A percentile compares a stretch with the other conserved stretches of the same genome.
These are phyloP conservation scores for Spergularia bocconei DNA, from an alignment of 148 eudicot genomes.

Conservation along the genomic window DNA sequence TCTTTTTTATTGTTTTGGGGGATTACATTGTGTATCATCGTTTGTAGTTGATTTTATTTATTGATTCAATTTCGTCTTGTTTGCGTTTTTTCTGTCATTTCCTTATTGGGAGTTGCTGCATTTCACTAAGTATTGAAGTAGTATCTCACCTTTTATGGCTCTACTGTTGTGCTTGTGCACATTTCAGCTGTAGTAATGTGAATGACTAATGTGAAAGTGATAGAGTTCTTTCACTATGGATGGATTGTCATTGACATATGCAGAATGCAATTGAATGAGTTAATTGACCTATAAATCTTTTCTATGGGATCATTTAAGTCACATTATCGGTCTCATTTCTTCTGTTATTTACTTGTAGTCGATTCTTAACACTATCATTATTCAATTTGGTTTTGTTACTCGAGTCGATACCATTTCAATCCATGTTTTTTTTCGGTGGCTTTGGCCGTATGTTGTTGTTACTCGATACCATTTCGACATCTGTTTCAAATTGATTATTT, in stretches of 20 bases:
- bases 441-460: background rate
- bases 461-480: background rate
- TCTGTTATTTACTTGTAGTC: background rate
- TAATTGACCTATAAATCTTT: background rate
- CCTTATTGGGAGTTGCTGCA: background rate
- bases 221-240: background rate
- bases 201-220: too few species aligned
- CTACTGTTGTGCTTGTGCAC: background rate
- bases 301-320: background rate
- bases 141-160: background rate
- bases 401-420: background rate
- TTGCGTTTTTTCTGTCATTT: slow-evolving; percentile 3
- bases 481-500: background rate
- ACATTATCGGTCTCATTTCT: background rate
- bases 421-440: background rate
- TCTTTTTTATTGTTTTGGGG: slow-evolving; percentile 4
- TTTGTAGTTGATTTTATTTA: background rate
- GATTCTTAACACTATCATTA: background rate
- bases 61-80: background rate
- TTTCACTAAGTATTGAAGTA: background rate
- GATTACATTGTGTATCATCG: slow-evolving; percentile 12
- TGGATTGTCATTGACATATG: slow-evolving; percentile 11
- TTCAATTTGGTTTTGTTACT: background rate
- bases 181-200: slow-evolving; percentile 5
- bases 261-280: background rate